Evolutionary conservation across 805 yeast species (phyloP), one percentile per base, ranked within the genome.

Genomic region (Teunomyces panamensis): DNA sequence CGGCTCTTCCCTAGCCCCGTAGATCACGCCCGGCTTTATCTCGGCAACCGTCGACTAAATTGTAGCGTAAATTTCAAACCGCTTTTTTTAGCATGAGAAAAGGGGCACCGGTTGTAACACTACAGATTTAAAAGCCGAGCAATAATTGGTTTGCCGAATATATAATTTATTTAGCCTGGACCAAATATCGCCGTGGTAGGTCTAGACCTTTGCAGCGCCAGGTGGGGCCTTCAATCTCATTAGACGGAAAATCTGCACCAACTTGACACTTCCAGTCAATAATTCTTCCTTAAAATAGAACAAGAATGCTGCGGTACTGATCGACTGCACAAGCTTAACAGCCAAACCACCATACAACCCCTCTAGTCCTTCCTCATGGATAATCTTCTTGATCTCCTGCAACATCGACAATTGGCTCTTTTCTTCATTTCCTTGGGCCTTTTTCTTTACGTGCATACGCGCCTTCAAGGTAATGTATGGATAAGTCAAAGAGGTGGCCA

Each of bases 391-490:
- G 58, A 86, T 74, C 63, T 83, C 75, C 39, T 71, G 75, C 29
- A 67, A 54, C 77, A 81, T 77, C 1, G 79, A 64, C 42, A 67
- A 61, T 42, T 63, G 50, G 7, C 44, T 49, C 20, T 61, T 65
- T n/a, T 50, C 55, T 6, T 52, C 63, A 7, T 46, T 54, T 2
- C 44, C 49, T 32, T 56, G 57, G 24, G 50, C 46, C 54, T 74
- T 73, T 59, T 77, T 78, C 57, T 65, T 68, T 49, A 89, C 70
- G 69, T 90, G 97, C 87, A 89, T 83, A 63, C 97, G 84, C 5
- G 96, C 75, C 68, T 92, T 88, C 60, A 91, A 71, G 3, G 97
- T 91, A 61, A 90, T 84, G 67, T 89, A 89, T 3, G 98, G 98
- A 65, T 91, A 91, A 0, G 98, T 91, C 48, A 83, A 77, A 24